These are phyloP conservation scores for Geotrichum bryndzae DNA, from an alignment of 1,139 yeast species.

Conservation along the genomic window DNA sequence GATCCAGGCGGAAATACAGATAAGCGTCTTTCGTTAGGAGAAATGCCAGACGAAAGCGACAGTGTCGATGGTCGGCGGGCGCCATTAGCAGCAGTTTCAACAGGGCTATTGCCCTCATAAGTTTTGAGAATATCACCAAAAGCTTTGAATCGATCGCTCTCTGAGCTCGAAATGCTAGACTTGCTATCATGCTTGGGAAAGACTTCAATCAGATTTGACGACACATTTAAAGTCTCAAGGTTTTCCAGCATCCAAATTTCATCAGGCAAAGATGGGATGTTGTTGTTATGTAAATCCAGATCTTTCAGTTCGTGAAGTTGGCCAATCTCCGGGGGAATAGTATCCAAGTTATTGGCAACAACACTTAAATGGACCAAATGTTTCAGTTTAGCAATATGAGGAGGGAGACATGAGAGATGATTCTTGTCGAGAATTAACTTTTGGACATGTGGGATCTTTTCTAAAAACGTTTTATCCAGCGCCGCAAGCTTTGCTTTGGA, in stretches of 20 bases:
- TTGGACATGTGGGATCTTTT: conserved; percentile 61
- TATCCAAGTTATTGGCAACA: conserved; percentile 67
- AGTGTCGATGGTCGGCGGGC: conserved; percentile 23
- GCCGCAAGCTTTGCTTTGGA: conserved; percentile 78
- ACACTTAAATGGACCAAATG: conserved; percentile 62
- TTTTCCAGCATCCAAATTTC: conserved; percentile 61
- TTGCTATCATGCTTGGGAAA: conserved; percentile 46
- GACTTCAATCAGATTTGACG: conserved; percentile 67
- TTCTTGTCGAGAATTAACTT: conserved; percentile 74
- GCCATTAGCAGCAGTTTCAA: conserved; percentile 1
- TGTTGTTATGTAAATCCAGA: conserved; percentile 81
- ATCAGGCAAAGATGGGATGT: conserved; percentile 62
- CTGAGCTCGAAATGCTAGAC: conserved; percentile 13
- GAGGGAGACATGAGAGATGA: conserved; percentile 72
- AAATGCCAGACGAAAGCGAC: conserved; percentile 21
- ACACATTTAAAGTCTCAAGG: conserved; percentile 59
- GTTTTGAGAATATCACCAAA: conserved; percentile 8
- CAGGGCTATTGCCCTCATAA: background rate
- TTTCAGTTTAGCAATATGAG: conserved; percentile 54
- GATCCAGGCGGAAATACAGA: conserved; percentile 6
- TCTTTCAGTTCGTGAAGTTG: conserved; percentile 55
- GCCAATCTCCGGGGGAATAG: conserved; percentile 65
- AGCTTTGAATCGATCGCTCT: conserved; percentile 9
- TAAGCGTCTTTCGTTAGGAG: conserved; percentile 4
- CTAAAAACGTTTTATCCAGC: conserved; percentile 58